phyloP scores from a whole-genome alignment of 2,329 filamentous ascomycete species.

The Trichoderma sp. region DNA sequence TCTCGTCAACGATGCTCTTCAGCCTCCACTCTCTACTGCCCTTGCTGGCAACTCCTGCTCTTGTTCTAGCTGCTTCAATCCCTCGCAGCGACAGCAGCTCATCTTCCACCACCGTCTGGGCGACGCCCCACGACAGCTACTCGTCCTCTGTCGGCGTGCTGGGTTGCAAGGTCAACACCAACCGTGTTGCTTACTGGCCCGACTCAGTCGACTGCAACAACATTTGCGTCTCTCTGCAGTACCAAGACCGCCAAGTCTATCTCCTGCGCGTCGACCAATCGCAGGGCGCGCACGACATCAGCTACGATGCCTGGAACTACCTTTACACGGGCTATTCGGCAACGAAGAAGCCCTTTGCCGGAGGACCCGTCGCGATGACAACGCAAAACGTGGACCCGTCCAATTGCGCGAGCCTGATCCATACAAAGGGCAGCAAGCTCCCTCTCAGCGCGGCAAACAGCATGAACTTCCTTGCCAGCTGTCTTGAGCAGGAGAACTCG shows the following conservation, averaged over 20 bases:
- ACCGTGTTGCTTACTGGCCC: slow-evolving; percentile 63
- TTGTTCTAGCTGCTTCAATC: slow-evolving; percentile 4
- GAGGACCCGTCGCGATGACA: slow-evolving; percentile 49
- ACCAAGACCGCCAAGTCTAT: slow-evolving; percentile 50
- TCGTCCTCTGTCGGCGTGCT: slow-evolving; percentile 58
- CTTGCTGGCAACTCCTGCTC: neutral
- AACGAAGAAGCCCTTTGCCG: slow-evolving; percentile 43
- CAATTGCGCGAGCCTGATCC: slow-evolving; percentile 49
- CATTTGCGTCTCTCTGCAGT: slow-evolving; percentile 53
- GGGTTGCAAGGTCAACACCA: slow-evolving; percentile 60
- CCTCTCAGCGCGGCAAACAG: slow-evolving; percentile 49
- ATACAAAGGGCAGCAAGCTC: slow-evolving; percentile 40
- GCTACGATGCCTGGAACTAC: slow-evolving; percentile 63
- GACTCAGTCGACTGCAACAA: slow-evolving; percentile 52
- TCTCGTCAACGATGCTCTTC: neutral
- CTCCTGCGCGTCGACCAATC: slow-evolving; percentile 60
- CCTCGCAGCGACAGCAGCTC: neutral
- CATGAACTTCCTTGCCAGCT: slow-evolving; percentile 52
- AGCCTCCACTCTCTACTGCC: slow-evolving; percentile 11
- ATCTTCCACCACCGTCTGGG: slow-evolving; percentile 28
- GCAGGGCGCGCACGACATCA: slow-evolving; percentile 56
- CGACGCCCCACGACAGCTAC: slow-evolving; percentile 57
- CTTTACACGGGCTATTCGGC: slow-evolving; percentile 51
- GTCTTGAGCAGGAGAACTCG: slow-evolving; percentile 39
- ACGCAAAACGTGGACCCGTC: slow-evolving; percentile 44